Conservation (phyloP, 1,139 yeast genomes). For the Diutina rugosa region DNA sequence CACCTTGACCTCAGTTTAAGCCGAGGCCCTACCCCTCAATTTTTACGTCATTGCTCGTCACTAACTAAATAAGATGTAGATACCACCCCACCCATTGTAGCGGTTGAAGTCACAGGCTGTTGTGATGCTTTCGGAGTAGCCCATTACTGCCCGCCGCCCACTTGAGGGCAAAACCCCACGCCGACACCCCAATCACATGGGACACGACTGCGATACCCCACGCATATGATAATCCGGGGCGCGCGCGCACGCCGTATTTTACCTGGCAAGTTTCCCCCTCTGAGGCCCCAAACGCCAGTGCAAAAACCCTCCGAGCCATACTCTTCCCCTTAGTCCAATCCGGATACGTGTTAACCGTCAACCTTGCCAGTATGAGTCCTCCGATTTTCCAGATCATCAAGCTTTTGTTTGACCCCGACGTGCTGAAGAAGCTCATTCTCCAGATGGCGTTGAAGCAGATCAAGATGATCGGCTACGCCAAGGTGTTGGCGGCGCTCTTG, state of each 20-base stretch:
- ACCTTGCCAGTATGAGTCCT: not conserved
- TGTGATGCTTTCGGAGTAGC: no score
- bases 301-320: not conserved
- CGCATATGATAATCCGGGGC: not conserved
- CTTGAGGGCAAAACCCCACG: not conserved
- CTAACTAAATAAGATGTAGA: no score
- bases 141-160: no score
- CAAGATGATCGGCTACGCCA: conserved; percentile 25
- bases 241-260: not conserved
- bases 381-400: conserved; percentile 11
- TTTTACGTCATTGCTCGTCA: no score
- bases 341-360: not conserved
- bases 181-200: not conserved
- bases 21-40: no score
- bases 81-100: no score
- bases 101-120: no score
- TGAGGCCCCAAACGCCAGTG: not conserved
- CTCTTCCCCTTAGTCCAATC: not conserved
- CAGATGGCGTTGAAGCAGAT: conserved; percentile 26
- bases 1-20: no score
- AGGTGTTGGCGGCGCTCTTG: conserved; percentile 20
- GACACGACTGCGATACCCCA: not conserved
- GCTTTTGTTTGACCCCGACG: conserved; percentile 25
- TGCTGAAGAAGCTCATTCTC: conserved; percentile 26
- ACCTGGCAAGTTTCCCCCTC: not conserved